Evolutionary conservation across 2,329 filamentous ascomycete genomes (phyloP).

Genomic region (Neocatenulostroma microsporum): DNA sequence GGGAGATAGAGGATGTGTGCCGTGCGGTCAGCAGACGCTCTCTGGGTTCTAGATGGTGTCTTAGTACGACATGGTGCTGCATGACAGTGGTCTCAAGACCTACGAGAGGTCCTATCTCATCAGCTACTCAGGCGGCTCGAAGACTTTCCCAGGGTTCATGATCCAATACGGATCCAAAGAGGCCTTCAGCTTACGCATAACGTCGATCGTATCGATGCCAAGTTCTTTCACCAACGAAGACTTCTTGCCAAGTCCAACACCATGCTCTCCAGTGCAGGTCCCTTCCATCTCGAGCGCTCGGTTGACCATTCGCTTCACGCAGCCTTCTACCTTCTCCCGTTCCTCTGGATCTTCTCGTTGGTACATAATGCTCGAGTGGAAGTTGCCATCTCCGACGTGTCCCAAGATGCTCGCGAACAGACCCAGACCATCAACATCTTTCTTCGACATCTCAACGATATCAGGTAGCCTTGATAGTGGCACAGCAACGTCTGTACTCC

Average conservation of each 20-base stretch:
- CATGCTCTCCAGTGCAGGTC: slow-evolving; percentile 84
- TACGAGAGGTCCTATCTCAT: too few species aligned
- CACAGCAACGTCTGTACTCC: slow-evolving; percentile 56
- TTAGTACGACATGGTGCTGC: too few species aligned
- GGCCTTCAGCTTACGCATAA: slow-evolving; percentile 79
- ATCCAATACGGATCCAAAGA: slow-evolving; percentile 80
- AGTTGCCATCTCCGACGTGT: slow-evolving; percentile 90
- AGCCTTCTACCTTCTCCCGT: slow-evolving; percentile 65
- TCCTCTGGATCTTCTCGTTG: slow-evolving; percentile 62
- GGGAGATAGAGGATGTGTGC: too few species aligned
- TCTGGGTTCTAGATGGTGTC: too few species aligned
- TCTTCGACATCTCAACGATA: slow-evolving; percentile 73
- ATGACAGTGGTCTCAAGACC: too few species aligned
- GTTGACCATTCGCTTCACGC: slow-evolving; percentile 83
- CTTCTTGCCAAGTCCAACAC: slow-evolving; percentile 81
- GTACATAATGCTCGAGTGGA: slow-evolving; percentile 90
- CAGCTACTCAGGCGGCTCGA: too few species aligned
- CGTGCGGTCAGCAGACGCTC: too few species aligned
- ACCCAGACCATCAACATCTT: slow-evolving; percentile 77
- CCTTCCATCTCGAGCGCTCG: slow-evolving; percentile 91
- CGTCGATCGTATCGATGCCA: slow-evolving; percentile 67
- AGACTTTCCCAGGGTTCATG: slow-evolving; percentile 88
- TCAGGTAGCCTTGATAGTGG: slow-evolving; percentile 54
- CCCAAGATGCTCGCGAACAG: slow-evolving; percentile 82
- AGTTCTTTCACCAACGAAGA: slow-evolving; percentile 70